These are phyloP conservation scores for Brassica juncea DNA, from an alignment of 345 rosid genomes.

Conservation along the genomic window DNA sequence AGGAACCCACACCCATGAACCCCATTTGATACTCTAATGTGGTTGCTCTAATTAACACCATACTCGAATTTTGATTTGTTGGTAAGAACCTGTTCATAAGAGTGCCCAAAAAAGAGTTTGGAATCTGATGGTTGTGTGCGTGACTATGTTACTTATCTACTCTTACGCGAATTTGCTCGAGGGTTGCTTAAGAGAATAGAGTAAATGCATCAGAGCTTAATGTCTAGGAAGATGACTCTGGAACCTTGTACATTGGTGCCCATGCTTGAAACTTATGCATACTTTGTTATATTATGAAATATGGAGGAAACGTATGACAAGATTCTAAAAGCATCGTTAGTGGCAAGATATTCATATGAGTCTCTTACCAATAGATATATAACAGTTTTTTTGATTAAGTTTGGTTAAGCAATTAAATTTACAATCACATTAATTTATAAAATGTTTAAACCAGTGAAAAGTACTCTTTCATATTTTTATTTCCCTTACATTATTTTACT, in stretches of 20 bases:
- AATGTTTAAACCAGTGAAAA: neutral
- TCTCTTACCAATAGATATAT: neutral
- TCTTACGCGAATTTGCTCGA: constrained; percentile 54
- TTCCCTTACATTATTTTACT: neutral
- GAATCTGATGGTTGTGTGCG: constrained; percentile 52
- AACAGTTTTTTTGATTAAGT: neutral
- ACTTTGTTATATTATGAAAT: neutral
- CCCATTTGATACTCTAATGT: too few relatives aligned
- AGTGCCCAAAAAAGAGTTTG: constrained; percentile 44
- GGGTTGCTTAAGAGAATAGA: constrained; percentile 71
- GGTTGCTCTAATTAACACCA: neutral
- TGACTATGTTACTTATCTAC: constrained; percentile 61
- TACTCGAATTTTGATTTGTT: neutral
- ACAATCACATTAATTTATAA: neutral
- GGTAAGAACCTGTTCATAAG: neutral
- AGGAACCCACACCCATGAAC: too few relatives aligned
- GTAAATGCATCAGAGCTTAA: constrained; percentile 42
- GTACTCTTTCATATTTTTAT: neutral
- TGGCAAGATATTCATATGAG: too few relatives aligned
- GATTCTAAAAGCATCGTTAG: neutral
- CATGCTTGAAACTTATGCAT: constrained; percentile 40
- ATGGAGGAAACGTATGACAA: neutral
- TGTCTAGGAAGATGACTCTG: constrained; percentile 54
- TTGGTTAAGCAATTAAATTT: neutral
- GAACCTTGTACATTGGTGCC: constrained; percentile 51